Evolutionary conservation across 306 rosid genomes (phyloP), one percentile per base, ranked within the genome.

Genomic region (Benincasa hispida): DNA sequence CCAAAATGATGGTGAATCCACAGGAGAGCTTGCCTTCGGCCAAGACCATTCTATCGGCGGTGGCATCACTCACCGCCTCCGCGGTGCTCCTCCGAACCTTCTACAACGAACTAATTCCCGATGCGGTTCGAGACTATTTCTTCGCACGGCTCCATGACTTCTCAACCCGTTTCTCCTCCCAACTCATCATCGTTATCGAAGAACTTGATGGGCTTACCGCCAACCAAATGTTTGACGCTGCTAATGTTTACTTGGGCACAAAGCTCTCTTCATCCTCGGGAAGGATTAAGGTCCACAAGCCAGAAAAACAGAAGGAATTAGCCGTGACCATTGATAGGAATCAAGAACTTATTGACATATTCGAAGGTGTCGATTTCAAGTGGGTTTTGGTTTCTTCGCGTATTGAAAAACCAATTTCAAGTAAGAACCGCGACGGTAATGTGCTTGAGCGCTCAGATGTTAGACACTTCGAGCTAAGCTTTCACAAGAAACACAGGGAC

Each of bases 221-320:
- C 5, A 89, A 86, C 83, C 85, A 87, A 50, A 75, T 87, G 84
- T 89, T 85, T 45, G 82, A 81, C 17, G 87, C 91, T 0, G 86
- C 85, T 9, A 82, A 77, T 76, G 30, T 83, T 57, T 89, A 85
- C 76, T 76, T 87, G 75, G 91, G 87, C 24, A 19, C 80, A 72
- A 75, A 51, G 60, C 66, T 77, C 35, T 68, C 83, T 4, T 54
- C 85, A 19, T 24, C 82, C 2, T 8, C 72, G 1, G 53, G 6
- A 3, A 78, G 83, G 68, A 76, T 89, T 58, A 87, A 82, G 54
- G 87, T 86, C 73, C 51, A 57, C 17, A 87, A 85, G 78, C 79
- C 84, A 13, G 66, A 78, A 28, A 84, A 87, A 25, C 86, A 86
- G 72, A 54, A 80, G 9, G 77, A 81, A 2, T 45, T 87, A 4